phyloP scores from a whole-genome alignment of 768 basidiomycete genomes.

The Amanita pseudoporphyria region DNA sequence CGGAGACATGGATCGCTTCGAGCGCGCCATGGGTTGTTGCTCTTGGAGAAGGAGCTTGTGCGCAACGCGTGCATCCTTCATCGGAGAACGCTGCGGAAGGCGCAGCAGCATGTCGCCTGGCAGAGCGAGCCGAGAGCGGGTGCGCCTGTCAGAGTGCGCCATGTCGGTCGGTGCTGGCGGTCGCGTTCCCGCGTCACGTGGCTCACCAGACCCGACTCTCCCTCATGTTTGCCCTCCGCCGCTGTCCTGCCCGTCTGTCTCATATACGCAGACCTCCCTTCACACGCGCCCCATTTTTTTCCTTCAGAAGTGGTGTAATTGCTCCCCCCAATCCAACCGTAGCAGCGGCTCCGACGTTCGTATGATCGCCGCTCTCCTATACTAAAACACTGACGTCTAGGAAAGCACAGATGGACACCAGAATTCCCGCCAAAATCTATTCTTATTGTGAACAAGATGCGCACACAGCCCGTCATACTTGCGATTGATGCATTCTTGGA shows the following conservation, averaged over 20 bases:
- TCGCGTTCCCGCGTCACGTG: constrained; percentile 25
- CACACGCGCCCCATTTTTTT: neutral
- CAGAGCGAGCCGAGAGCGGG: constrained; percentile 43
- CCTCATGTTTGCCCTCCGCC: constrained; percentile 3
- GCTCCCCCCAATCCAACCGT: constrained; percentile 12
- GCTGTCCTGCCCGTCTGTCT: neutral
- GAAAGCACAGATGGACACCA: constrained; percentile 26
- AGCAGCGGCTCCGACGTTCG: constrained; percentile 22
- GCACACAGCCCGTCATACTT: constrained; percentile 66
- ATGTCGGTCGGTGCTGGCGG: constrained; percentile 6
- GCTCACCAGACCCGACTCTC: neutral
- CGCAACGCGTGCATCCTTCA: constrained; percentile 33
- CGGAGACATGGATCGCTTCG: constrained; percentile 35
- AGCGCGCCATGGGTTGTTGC: constrained; percentile 3
- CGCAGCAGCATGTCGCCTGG: constrained; percentile 34
- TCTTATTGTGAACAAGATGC: constrained; percentile 72
- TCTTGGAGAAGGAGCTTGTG: neutral
- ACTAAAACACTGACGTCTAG: constrained; percentile 17
- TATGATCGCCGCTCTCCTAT: constrained; percentile 6
- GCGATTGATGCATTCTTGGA: constrained; percentile 67
- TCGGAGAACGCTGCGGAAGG: constrained; percentile 37
- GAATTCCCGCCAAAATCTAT: constrained; percentile 46
- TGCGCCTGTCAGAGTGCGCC: constrained; percentile 12
- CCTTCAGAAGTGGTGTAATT: constrained; percentile 8
- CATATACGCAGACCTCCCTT: neutral